Evolutionary conservation across 768 basidiomycete species (phyloP).

Genomic region (Suillus cothurnatus): DNA sequence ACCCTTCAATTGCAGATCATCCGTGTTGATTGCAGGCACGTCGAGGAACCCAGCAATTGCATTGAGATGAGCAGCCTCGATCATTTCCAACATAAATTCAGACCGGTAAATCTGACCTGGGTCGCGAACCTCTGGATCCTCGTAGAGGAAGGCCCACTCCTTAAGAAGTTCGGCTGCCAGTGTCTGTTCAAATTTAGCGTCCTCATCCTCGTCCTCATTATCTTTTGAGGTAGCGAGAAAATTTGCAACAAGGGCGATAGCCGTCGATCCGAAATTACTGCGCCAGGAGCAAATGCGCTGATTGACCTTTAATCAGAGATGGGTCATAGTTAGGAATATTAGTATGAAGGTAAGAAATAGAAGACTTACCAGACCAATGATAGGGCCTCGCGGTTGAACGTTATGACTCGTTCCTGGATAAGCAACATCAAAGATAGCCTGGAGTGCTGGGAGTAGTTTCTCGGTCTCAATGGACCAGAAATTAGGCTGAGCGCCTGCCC

Average conservation of each 20-base stretch:
- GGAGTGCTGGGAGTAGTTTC: background rate
- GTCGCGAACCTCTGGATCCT: slow-evolving; percentile 6
- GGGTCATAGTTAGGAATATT: background rate
- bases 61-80: slow-evolving; percentile 8
- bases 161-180: background rate
- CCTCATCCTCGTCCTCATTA: background rate
- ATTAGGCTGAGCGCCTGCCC: too few relatives aligned
- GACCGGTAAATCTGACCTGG: slow-evolving; percentile 4
- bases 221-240: slow-evolving; percentile 6
- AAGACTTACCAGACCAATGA: slow-evolving; percentile 11
- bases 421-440: slow-evolving; percentile 10
- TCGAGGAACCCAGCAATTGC: slow-evolving; percentile 5
- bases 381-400: slow-evolving; percentile 6
- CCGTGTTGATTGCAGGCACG: slow-evolving; percentile 3
- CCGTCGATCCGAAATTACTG: slow-evolving; percentile 10
- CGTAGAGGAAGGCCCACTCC: slow-evolving; percentile 9
- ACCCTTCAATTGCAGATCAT: slow-evolving; percentile 3
- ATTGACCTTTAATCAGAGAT: background rate
- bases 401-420: slow-evolving; percentile 12
- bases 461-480: too few relatives aligned
- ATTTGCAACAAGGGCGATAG: slow-evolving; percentile 9
- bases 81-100: slow-evolving; percentile 9
- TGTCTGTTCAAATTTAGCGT: background rate
- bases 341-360: background rate
- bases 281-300: slow-evolving; percentile 14